Conservation (phyloP, 371 early-diverging fungal species). For the Blakeslea trispora region DNA sequence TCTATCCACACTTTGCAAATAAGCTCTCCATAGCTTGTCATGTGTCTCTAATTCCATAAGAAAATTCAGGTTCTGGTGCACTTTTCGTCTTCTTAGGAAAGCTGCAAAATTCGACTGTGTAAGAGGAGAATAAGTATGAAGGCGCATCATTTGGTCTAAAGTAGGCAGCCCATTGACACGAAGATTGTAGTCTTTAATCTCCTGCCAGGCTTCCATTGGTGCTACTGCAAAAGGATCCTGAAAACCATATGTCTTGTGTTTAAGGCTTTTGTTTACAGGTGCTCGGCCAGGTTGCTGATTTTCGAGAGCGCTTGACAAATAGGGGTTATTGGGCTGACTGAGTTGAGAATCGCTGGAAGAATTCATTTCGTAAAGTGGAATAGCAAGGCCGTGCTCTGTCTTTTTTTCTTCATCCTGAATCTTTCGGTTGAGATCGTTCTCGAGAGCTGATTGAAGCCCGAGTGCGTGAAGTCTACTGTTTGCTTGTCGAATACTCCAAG, state of each 20-base stretch:
- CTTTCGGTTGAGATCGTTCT: constrained; percentile 40
- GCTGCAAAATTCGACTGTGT: constrained; percentile 44
- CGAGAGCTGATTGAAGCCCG: constrained; percentile 37
- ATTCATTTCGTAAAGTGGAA: constrained; percentile 33
- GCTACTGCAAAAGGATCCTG: constrained; percentile 47
- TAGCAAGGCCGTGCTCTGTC: constrained; percentile 19
- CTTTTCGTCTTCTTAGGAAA: constrained; percentile 38
- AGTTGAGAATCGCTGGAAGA: constrained; percentile 9
- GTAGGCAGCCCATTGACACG: constrained; percentile 52
- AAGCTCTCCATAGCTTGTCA: constrained; percentile 49
- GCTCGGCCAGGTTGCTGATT: constrained; percentile 18
- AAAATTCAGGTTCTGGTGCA: constrained; percentile 48
- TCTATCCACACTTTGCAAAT: constrained; percentile 32
- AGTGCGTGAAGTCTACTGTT: constrained; percentile 41
- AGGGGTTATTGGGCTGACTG: constrained; percentile 35
- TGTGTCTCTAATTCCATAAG: constrained; percentile 50
- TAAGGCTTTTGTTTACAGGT: constrained; percentile 19
- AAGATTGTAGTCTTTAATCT: constrained; percentile 53
- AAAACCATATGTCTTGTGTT: constrained; percentile 43
- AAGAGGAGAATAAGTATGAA: constrained; percentile 40
- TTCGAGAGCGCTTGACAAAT: constrained; percentile 19
- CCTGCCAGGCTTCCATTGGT: constrained; percentile 55
- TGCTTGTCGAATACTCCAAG: constrained; percentile 51
- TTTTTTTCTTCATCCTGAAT: constrained; percentile 33
- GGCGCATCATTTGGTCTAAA: constrained; percentile 51